Evolutionary conservation across 129 eudicot species (phyloP).

Genomic region (Flaveria trinervia): DNA sequence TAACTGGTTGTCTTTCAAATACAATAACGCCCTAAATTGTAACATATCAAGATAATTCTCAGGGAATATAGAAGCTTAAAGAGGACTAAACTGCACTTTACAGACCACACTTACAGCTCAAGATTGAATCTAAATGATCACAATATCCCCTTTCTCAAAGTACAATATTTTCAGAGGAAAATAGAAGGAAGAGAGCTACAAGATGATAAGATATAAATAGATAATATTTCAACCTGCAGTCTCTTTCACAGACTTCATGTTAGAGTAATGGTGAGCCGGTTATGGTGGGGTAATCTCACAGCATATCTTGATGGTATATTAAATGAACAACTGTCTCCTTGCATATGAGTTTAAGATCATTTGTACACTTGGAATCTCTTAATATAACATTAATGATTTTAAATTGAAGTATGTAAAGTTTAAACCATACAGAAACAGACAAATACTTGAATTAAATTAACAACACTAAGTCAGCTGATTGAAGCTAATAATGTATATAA

Average conservation of each 20-base stretch:
- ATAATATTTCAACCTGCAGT: conserved; percentile 44
- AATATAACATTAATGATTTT: conserved; percentile 24
- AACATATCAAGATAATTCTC: conserved; percentile 26
- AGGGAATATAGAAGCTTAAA: conserved; percentile 16
- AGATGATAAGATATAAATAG: conserved; percentile 30
- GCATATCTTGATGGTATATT: conserved; percentile 17
- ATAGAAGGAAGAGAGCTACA: conserved; percentile 25
- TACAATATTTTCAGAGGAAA: conserved; percentile 1
- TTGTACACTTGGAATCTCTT: conserved; percentile 21
- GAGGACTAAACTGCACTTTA: conserved; percentile 37
- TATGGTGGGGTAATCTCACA: conserved; percentile 15
- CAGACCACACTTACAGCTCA: conserved; percentile 23
- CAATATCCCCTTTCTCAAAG: conserved; percentile 17
- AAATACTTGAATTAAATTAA: conserved; percentile 24
- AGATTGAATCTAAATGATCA: conserved; percentile 11
- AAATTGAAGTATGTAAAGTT: conserved; percentile 22
- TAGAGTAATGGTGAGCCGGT: conserved; percentile 55
- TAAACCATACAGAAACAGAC: conserved; percentile 32
- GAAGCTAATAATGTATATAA: conserved; percentile 32
- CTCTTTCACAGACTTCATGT: conserved; percentile 53
- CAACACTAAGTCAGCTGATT: conserved; percentile 29
- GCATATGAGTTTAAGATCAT: conserved; percentile 26
- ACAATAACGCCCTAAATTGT: conserved; percentile 29
- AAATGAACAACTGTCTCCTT: conserved; percentile 22
- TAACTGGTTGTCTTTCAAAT: conserved; percentile 36